Evolutionary conservation across 345 rosid genomes (phyloP).

Genomic region (Eucalyptus brandiana): DNA sequence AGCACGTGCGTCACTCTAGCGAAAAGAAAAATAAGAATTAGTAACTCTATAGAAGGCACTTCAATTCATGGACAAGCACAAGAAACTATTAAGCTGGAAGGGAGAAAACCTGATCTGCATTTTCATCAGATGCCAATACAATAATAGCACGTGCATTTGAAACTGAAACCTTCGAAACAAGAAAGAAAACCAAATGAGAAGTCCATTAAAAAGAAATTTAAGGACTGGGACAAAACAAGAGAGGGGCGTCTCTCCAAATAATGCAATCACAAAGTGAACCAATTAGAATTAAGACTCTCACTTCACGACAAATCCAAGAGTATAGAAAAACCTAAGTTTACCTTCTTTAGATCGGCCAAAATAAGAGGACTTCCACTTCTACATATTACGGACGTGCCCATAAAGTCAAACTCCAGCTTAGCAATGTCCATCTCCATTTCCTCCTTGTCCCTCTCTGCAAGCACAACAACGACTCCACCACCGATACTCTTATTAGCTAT

Average conservation of each 20-base stretch:
- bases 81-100: not conserved
- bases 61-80: not conserved
- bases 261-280: not conserved
- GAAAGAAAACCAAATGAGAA: not conserved
- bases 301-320: not conserved
- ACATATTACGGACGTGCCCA: conserved; percentile 91
- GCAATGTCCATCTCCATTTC: conserved; percentile 92
- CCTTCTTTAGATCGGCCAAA: conserved; percentile 86
- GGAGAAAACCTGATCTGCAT: conserved; percentile 79
- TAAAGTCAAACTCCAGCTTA: conserved; percentile 77
- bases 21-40: not conserved
- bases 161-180: conserved; percentile 54
- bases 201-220: not conserved
- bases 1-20: conserved; percentile 89
- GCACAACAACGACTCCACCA: conserved; percentile 79
- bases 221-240: not conserved
- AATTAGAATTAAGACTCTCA: not conserved
- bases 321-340: not conserved
- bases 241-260: not conserved
- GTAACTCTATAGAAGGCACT: not conserved
- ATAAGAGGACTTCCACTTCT: conserved; percentile 92
- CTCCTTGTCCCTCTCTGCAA: conserved; percentile 90
- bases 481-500: conserved; percentile 90
- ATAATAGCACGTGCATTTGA: conserved; percentile 85
- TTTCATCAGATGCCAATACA: conserved; percentile 83